Conservation (phyloP, 2,329 filamentous ascomycete genomes). For the Sporothrix variecibatus region DNA sequence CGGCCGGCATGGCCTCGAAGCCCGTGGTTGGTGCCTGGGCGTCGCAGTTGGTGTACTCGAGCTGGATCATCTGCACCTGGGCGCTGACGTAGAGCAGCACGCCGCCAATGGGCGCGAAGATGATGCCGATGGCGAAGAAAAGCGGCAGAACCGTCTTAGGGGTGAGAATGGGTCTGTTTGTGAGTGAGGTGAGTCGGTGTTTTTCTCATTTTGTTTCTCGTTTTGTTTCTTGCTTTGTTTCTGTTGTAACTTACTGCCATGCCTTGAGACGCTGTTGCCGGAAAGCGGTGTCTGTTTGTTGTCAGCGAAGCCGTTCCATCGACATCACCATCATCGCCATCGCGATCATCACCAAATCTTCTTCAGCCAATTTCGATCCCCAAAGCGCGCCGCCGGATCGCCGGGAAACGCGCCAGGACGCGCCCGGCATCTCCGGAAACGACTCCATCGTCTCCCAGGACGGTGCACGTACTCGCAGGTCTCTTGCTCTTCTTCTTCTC, state of each 20-base stretch:
- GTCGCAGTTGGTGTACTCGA: slow-evolving; percentile 86
- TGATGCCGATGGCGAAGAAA: slow-evolving; percentile 86
- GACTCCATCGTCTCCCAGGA: neutral
- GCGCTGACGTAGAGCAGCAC: slow-evolving; percentile 83
- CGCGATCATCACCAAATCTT: slow-evolving; percentile 1
- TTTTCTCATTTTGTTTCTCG: neutral
- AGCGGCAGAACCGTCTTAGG: slow-evolving; percentile 90
- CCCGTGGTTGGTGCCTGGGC: slow-evolving; percentile 52
- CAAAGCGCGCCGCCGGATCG: slow-evolving; percentile 16
- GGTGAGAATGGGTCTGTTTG: slow-evolving; percentile 79
- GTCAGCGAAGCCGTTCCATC: neutral
- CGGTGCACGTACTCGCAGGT: slow-evolving; percentile 70
- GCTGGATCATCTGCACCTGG: slow-evolving; percentile 81
- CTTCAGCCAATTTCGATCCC: too few species aligned
- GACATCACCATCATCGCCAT: neutral
- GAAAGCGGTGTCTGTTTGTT: slow-evolving; percentile 82
- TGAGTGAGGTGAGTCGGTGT: slow-evolving; percentile 26
- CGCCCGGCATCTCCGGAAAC: neutral
- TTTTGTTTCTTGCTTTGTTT: too few species aligned
- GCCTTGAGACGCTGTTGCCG: slow-evolving; percentile 95
- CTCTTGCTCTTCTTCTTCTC: slow-evolving; percentile 89
- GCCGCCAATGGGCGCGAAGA: slow-evolving; percentile 92
- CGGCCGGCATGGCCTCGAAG: slow-evolving; percentile 55
- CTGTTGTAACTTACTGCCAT: slow-evolving; percentile 76
- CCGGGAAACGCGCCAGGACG: neutral